Percentiles rank a stretch among this genome's conserved stretches.
Evolutionary conservation across 2,329 filamentous ascomycete genomes (phyloP).

Genomic region (Beauveria caledonica): DNA sequence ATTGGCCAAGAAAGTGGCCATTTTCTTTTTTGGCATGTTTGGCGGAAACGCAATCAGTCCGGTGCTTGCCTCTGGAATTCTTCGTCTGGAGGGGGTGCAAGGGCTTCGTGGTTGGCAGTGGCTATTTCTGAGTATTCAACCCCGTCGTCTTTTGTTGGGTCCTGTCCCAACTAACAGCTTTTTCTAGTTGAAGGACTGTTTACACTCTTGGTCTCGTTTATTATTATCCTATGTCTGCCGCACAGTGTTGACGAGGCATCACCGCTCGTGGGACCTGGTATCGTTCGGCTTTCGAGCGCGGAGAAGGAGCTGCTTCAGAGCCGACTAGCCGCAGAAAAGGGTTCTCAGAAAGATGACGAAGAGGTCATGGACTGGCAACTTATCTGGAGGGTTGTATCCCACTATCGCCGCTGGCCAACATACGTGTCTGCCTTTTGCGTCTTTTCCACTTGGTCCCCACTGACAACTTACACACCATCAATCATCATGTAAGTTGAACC

Average conservation of each 20-base stretch:
- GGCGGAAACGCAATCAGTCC: constrained; percentile 41
- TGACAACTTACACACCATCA: constrained; percentile 43
- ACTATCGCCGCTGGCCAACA: constrained; percentile 39
- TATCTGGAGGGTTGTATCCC: constrained; percentile 35
- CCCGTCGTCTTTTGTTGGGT: background rate
- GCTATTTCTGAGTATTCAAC: constrained; percentile 37
- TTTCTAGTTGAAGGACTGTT: background rate
- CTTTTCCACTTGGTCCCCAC: constrained; percentile 43
- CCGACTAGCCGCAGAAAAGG: background rate
- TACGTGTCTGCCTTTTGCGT: constrained; percentile 41
- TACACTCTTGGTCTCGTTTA: background rate
- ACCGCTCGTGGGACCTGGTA: constrained; percentile 30
- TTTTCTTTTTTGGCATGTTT: constrained; percentile 48
- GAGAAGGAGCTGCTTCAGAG: background rate
- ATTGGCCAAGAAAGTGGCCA: constrained; percentile 36
- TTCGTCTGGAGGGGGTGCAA: constrained; percentile 33
- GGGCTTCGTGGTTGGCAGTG: constrained; percentile 41
- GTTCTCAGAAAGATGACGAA: constrained; percentile 19
- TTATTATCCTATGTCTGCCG: background rate
- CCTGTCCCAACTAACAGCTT: background rate
- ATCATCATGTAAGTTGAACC: constrained; percentile 28
- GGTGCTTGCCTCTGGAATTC: constrained; percentile 38
- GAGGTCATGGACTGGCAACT: constrained; percentile 27
- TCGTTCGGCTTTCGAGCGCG: constrained; percentile 26
- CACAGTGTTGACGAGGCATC: background rate